Base-by-base conservation (phyloP, 345 rosid species). In the Moringa oleifera region DNA sequence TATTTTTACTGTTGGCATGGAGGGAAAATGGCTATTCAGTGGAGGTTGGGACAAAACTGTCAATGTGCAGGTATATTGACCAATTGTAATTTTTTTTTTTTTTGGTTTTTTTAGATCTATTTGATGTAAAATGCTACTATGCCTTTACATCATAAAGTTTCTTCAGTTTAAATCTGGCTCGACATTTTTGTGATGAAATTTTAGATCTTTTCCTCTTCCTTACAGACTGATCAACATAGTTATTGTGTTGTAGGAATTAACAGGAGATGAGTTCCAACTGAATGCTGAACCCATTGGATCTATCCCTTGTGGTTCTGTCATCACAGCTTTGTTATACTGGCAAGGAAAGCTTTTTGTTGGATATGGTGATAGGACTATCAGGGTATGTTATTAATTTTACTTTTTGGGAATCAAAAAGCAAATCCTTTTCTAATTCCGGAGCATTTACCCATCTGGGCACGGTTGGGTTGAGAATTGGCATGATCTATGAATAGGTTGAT, bases 11-110 rank as follows among this genome's bases (percentile, higher is more conserved):
- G 59, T 64, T 69, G 69, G 60, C 54, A 51, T 90, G 76, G 82
- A 84, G n/a, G 85, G 77, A 37, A 80, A 78, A 68, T 81, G 81
- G 84, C 77, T 90, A 23, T 81, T 90, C 63, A 73, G 87, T 0
- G 97, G 91, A 74, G 96, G 98, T 52, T 86, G 96, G 97, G 98
- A 90, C 80, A 88, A 79, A 75, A 80, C 73, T 63, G 57, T 93
- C 73, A 70, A 56, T 63, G 71, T 88, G 61, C 87, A 81, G 90
- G 98, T 87, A 80, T 16, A 15, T 41, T 1, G 47, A 11, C 16
- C 33, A 41, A 41, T 41, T 4, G 17, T 41, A 41, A 11, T 7
- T 4, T 41, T 7, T 4, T 15, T 4, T 7, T 41, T 7, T 41
- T 7, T 41, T 7, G 6, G 17, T 41, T 7, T 41, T n/a, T n/a